phyloP scores from a whole-genome alignment of 768 basidiomycete genomes.

The Leucocoprinus birnbaumii region DNA sequence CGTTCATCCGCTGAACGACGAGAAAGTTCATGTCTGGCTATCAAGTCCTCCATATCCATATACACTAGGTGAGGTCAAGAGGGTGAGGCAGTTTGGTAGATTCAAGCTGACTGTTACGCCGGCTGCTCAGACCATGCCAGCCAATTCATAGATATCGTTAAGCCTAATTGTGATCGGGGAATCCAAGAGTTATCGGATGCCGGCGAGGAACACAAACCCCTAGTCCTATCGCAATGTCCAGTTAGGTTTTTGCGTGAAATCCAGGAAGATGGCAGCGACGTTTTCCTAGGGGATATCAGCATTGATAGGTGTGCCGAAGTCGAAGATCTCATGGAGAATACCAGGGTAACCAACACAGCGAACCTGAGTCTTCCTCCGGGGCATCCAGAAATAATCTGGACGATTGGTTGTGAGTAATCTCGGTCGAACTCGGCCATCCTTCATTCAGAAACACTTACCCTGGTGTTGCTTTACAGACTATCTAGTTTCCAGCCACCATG shows the following conservation, averaged over 20 bases:
- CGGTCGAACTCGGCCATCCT: neutral
- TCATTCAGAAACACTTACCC: no score
- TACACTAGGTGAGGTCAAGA: constrained; percentile 21
- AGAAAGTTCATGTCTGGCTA: neutral
- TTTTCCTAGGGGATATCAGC: constrained; percentile 45
- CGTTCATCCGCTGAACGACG: neutral
- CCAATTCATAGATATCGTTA: constrained; percentile 20
- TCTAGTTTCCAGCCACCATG: constrained; percentile 23
- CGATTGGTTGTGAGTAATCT: constrained; percentile 20
- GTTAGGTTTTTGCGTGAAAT: constrained; percentile 51
- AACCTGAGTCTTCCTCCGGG: constrained; percentile 41
- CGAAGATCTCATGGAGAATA: constrained; percentile 21
- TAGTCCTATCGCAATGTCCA: constrained; percentile 36
- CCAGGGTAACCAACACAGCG: constrained; percentile 30
- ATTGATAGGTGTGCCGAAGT: constrained; percentile 29
- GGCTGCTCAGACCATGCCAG: constrained; percentile 24
- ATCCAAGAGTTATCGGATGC: constrained; percentile 25
- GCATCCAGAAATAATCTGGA: constrained; percentile 46
- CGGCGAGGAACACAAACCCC: constrained; percentile 4
- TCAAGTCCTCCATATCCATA: constrained; percentile 51
- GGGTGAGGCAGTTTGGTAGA: neutral
- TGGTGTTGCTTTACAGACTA: constrained; percentile 16
- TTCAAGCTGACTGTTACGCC: neutral
- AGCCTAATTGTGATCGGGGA: constrained; percentile 22
- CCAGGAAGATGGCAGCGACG: constrained; percentile 46